phyloP scores from a whole-genome alignment of 108 stramenopile genomes.

The Nitzschia putrida region DNA sequence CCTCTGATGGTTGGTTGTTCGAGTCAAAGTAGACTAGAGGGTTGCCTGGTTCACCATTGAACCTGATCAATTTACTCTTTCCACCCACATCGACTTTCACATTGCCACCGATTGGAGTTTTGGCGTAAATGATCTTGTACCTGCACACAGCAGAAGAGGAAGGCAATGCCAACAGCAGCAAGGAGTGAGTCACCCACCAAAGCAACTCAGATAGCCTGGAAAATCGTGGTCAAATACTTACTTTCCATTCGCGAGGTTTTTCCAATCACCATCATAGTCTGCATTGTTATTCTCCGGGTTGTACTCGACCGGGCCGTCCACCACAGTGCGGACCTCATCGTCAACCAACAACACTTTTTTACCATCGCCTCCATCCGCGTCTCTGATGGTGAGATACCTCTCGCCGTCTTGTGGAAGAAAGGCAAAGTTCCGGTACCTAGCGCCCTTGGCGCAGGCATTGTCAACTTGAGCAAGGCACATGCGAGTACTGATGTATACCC shows the following conservation, averaged over 20 bases:
- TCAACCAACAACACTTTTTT: not conserved
- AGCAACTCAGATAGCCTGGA: no score
- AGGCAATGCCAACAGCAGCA: no score
- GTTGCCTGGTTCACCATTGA: slow-evolving; percentile 3
- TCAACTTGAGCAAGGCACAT: not conserved
- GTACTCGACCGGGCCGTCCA: not conserved
- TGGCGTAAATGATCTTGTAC: no score
- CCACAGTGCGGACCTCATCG: not conserved
- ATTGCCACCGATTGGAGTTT: no score
- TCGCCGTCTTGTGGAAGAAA: not conserved
- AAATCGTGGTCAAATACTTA: no score
- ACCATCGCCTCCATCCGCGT: not conserved
- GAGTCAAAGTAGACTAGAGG: slow-evolving; percentile 1
- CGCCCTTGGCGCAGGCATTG: not conserved
- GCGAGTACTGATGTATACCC: not conserved
- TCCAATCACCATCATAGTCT: no score
- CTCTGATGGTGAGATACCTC: not conserved
- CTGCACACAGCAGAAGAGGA: no score
- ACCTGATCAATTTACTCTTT: not conserved
- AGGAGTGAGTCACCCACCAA: no score
- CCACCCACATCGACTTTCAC: no score
- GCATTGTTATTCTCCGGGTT: no score
- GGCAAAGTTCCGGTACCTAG: slow-evolving; percentile 14
- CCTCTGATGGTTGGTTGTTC: not conserved
- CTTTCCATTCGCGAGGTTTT: no score